Evolutionary conservation across 306 rosid species (phyloP), one percentile per base, ranked within the genome.

Genomic region (Vachellia collinsii): DNA sequence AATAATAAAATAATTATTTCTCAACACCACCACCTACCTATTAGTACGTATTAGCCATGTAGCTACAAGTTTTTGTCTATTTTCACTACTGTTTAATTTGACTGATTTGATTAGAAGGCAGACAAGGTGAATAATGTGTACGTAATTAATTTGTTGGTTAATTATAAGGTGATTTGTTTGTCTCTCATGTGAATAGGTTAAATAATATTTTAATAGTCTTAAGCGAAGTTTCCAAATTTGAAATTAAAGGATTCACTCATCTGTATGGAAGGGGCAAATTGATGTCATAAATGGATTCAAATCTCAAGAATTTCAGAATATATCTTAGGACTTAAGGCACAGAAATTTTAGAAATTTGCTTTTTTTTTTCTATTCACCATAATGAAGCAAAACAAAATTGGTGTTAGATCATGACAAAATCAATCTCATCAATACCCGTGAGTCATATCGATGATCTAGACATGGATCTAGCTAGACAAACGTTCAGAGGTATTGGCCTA

Each of bases 1-100:
- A 8, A 8, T 58, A 54, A n/a, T n/a, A n/a, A n/a, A n/a, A n/a
- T n/a, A 51, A 73, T 6, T 39, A 70, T 38, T 34, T 38, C 71
- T 41, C 71, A 48, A 75, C 13, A 85, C 74, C 72, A 66, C n/a
- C 20, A 5, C n/a, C 9, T 14, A 34, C 23, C 37, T 11, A 59
- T 10, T 46, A 46, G 51, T 13, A 0, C 6, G 34, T 20, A 51
- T 51, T 8, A 20, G 11, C 61, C n/a, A 20, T 29, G 1, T 59
- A 4, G 39, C 68, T 13, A 62, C n/a, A 29, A 62, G 9, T 5
- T 29, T 23, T 62, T 62, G 68, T 29, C 41, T 62, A 62, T 29
- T 29, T 29, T 62, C 12, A 25, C 6, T 11, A 61, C 67, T 61
- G 17, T 25, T 61, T 29, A 29, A 29, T 29, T 25, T 11, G 36